phyloP scores from a whole-genome alignment of 1,284 basidiomycete genomes.

The Quambalaria eucalypti region DNA sequence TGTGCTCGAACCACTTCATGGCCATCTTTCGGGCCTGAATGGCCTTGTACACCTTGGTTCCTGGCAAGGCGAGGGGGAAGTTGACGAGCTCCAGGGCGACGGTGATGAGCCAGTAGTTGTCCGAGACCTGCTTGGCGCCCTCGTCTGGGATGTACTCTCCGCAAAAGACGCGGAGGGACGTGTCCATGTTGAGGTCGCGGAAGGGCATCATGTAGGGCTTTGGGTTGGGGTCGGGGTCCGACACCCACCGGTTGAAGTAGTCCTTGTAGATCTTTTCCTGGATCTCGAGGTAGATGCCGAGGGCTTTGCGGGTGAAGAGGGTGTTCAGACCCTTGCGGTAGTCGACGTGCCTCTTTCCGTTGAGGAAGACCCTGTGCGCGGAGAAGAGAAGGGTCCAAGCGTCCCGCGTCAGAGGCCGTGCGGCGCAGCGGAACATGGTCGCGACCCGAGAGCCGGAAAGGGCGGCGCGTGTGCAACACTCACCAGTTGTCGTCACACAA shows the following conservation, averaged over 20 bases:
- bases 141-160: slow-evolving; percentile 76
- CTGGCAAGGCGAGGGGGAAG: slow-evolving; percentile 70
- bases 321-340: slow-evolving; percentile 85
- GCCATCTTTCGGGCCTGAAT: slow-evolving; percentile 85
- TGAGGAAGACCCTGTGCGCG: slow-evolving; percentile 76
- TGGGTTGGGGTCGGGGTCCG: slow-evolving; percentile 31
- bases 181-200: slow-evolving; percentile 93
- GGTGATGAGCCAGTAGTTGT: slow-evolving; percentile 95
- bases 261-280: slow-evolving; percentile 78
- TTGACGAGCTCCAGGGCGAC: slow-evolving; percentile 93
- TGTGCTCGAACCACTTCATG: slow-evolving; percentile 71
- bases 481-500: slow-evolving; percentile 82
- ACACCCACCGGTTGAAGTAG: slow-evolving; percentile 56
- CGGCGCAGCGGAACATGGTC: neutral
- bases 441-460: neutral
- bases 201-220: slow-evolving; percentile 71
- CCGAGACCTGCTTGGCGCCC: slow-evolving; percentile 70
- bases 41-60: slow-evolving; percentile 91
- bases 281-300: slow-evolving; percentile 78
- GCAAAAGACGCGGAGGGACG: slow-evolving; percentile 89
- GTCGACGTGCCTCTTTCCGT: slow-evolving; percentile 84
- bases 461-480: too few species aligned
- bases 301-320: slow-evolving; percentile 86
- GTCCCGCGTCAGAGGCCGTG: neutral
- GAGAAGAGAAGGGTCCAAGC: neutral